phyloP scores from a whole-genome alignment of 2,329 filamentous ascomycete species.

The Fusarium ramigenum region DNA sequence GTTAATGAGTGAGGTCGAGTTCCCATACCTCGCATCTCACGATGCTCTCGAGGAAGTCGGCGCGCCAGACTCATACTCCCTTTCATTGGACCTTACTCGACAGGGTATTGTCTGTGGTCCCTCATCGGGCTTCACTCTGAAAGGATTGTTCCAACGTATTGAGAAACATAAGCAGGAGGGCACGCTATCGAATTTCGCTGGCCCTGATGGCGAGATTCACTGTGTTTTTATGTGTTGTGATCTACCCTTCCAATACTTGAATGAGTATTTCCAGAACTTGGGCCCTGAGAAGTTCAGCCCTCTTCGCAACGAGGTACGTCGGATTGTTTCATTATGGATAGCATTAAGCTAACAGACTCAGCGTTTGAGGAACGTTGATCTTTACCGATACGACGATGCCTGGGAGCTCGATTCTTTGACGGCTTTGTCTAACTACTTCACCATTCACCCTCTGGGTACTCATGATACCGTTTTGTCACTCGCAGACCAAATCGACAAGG shows the following conservation, averaged over 20 bases:
- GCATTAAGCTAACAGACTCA: slow-evolving; percentile 41
- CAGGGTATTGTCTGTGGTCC: slow-evolving; percentile 69
- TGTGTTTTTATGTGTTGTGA: slow-evolving; percentile 71
- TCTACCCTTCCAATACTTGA: slow-evolving; percentile 69
- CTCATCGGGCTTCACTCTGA: slow-evolving; percentile 66
- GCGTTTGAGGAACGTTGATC: slow-evolving; percentile 59
- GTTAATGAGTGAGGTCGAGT: slow-evolving; percentile 61
- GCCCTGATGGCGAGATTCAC: slow-evolving; percentile 56
- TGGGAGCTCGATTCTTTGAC: slow-evolving; percentile 59
- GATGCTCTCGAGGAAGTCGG: slow-evolving; percentile 66
- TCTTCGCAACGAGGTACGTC: slow-evolving; percentile 53
- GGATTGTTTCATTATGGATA: rapidly evolving
- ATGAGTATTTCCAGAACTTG: slow-evolving; percentile 67
- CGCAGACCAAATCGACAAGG: slow-evolving; percentile 41
- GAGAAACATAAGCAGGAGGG: slow-evolving; percentile 57
- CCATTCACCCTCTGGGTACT: slow-evolving; percentile 38
- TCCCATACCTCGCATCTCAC: slow-evolving; percentile 65
- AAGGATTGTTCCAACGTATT: slow-evolving; percentile 60
- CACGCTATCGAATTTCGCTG: slow-evolving; percentile 56
- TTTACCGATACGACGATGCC: slow-evolving; percentile 63
- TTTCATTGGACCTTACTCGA: slow-evolving; percentile 64
- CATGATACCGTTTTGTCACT: slow-evolving; percentile 40
- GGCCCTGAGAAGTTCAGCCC: slow-evolving; percentile 57
- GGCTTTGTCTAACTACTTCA: slow-evolving; percentile 51
- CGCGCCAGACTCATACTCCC: slow-evolving; percentile 61